These are phyloP conservation scores for Nepenthes alata DNA, from an alignment of 179 eudicot species.

Conservation along the genomic window DNA sequence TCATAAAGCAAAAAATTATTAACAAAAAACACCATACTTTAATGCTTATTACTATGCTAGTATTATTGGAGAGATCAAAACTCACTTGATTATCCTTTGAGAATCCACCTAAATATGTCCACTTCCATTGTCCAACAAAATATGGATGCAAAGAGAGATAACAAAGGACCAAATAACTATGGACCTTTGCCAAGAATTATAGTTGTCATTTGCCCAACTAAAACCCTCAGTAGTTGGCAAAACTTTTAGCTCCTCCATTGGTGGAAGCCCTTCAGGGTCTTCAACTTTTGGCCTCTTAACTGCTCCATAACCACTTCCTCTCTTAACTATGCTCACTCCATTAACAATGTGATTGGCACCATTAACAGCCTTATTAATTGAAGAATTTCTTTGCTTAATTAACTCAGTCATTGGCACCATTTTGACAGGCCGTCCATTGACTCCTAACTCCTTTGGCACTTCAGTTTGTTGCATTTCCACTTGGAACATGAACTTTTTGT, in stretches of 20 bases:
- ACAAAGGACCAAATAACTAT: constrained; percentile 89
- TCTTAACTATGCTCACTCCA: constrained; percentile 52
- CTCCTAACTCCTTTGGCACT: constrained; percentile 33
- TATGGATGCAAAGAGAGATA: constrained; percentile 71
- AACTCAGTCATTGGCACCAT: constrained; percentile 73
- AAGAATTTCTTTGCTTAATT: constrained; percentile 25
- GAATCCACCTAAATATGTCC: constrained; percentile 79
- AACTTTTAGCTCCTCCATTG: constrained; percentile 57
- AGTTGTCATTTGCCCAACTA: constrained; percentile 93
- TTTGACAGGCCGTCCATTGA: constrained; percentile 38
- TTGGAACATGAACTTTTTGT: constrained; percentile 20
- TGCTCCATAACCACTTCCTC: constrained; percentile 22
- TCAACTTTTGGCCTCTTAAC: constrained; percentile 23
- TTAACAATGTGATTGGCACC: constrained; percentile 38
- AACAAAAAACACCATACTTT: neutral
- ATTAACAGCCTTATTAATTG: constrained; percentile 26
- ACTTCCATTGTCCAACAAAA: constrained; percentile 78
- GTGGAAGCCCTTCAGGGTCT: constrained; percentile 62
- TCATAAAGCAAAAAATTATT: neutral
- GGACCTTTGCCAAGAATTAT: constrained; percentile 61
- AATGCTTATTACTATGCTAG: neutral
- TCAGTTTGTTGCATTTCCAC: constrained; percentile 48
- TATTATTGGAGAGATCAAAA: neutral
- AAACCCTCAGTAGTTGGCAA: constrained; percentile 74
- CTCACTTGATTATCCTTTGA: constrained; percentile 74